phyloP scores from a whole-genome alignment of 2,329 filamentous ascomycete species.

The Phaeomoniella chlamydospora region DNA sequence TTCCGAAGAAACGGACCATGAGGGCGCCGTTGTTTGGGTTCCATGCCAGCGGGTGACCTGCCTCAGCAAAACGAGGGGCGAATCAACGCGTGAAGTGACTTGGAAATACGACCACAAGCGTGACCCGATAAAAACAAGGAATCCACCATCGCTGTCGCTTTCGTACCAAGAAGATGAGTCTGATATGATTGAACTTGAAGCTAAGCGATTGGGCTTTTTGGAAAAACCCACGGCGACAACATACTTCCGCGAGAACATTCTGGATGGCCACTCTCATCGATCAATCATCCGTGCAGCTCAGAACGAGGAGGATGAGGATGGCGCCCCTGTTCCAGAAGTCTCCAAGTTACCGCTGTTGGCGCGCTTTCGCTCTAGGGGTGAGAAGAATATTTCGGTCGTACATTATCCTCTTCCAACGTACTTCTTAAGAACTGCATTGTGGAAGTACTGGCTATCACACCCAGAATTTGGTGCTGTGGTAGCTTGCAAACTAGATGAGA shows the following conservation, averaged over 20 bases:
- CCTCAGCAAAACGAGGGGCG: background rate
- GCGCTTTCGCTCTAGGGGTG: slow-evolving; percentile 22
- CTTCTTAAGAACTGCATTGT: slow-evolving; percentile 31
- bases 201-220: background rate
- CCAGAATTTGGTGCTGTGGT: slow-evolving; percentile 31
- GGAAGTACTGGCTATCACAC: slow-evolving; percentile 33
- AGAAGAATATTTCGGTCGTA: slow-evolving; percentile 15
- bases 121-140: background rate
- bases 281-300: background rate
- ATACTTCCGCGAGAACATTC: background rate
- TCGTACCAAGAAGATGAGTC: background rate
- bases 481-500: slow-evolving; percentile 35
- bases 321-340: background rate
- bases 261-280: background rate
- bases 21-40: background rate
- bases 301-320: background rate
- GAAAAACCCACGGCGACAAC: background rate
- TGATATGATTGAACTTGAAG: background rate
- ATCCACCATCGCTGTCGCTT: background rate
- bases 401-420: slow-evolving; percentile 28
- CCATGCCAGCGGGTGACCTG: background rate
- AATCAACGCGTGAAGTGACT: background rate
- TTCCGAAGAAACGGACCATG: background rate
- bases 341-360: background rate
- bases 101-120: background rate